Evolutionary conservation across 2,329 filamentous ascomycete species (phyloP), one percentile per base, ranked within the genome.

Genomic region (Orbilia ellipsospora): DNA sequence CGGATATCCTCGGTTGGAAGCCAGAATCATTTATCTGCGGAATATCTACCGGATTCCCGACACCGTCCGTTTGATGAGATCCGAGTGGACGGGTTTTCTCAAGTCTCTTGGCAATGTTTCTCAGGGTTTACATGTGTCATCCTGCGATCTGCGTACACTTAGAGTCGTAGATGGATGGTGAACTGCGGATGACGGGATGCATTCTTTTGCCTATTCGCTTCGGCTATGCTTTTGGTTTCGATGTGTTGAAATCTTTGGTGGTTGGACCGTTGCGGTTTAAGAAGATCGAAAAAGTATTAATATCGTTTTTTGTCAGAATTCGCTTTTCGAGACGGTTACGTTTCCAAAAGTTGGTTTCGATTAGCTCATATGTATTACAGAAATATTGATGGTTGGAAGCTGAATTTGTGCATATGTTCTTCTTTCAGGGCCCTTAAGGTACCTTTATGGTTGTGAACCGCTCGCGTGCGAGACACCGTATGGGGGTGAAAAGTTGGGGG

Each of bases 21-120:
- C 48, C 4, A 52, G 20, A 51, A 68, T 52, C 1, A 64, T 23
- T 20, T 60, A 31, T 18, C 57, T 64, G 28, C 70, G 70, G 70
- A 64, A 74, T 67, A 68, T 57, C 56, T 68, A 74, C 70, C 70
- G 70, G 23, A 36, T 68, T 63, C 68, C 70, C 70, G 70, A 68
- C 16, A 18, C 16, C 31, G 10, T 56, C 7, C 55, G 16, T 31
- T 51, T 16, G 26, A 28, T 12, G 23, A 59, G 26, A 56, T 56
- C 69, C 68, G 61, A 56, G 12, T 48, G 51, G 51, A 36, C 51
- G 61, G 31, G 20, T 48, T 4, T 23, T 16, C 26, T 13, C 40
- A 15, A 60, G 18, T 16, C 16, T 48, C 16, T 48, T 45, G 44
- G 48, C 50, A 16, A 4, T 55, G 7, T 55, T 36, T 18, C 26